phyloP scores from a whole-genome alignment of 202 grass and related monocot genomes.

The Brachypodium distachyon region DNA sequence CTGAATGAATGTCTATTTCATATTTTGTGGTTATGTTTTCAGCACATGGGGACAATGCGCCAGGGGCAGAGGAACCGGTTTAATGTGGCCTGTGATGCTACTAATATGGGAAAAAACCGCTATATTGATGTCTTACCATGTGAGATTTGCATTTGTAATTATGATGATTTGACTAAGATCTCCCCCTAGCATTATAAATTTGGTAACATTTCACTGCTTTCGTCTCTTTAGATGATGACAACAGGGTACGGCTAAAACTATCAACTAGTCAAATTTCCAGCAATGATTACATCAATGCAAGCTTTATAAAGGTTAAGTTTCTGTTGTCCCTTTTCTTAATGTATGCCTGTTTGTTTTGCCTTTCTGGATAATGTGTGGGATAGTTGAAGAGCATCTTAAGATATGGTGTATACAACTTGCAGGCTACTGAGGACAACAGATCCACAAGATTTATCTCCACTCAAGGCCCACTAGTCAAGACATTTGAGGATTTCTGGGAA shows the following conservation, averaged over 20 bases:
- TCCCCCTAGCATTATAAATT: neutral
- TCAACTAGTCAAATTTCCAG: conserved; percentile 11
- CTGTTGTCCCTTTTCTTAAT: neutral
- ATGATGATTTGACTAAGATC: neutral
- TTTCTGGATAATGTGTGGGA: neutral
- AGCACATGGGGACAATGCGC: conserved; percentile 39
- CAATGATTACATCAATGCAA: conserved; percentile 82
- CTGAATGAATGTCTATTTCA: conserved; percentile 23
- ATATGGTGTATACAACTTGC: neutral
- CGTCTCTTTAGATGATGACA: conserved; percentile 58
- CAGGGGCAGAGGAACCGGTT: conserved; percentile 35
- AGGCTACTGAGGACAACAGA: conserved; percentile 36
- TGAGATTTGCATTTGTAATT: conserved; percentile 33
- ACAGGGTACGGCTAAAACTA: conserved; percentile 51
- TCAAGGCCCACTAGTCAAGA: conserved; percentile 73
- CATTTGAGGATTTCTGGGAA: conserved; percentile 88
- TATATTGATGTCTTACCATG: conserved; percentile 86
- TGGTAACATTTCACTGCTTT: conserved; percentile 11
- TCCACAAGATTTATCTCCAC: conserved; percentile 77
- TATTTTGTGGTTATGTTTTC: conserved; percentile 4
- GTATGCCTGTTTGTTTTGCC: neutral
- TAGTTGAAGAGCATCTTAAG: neutral
- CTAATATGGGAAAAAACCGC: conserved; percentile 67
- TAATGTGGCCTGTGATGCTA: conserved; percentile 42
- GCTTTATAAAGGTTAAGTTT: conserved; percentile 59